Evolutionary conservation across 176 grass and related monocot genomes (phyloP).

Genomic region (Oryza brachyantha): DNA sequence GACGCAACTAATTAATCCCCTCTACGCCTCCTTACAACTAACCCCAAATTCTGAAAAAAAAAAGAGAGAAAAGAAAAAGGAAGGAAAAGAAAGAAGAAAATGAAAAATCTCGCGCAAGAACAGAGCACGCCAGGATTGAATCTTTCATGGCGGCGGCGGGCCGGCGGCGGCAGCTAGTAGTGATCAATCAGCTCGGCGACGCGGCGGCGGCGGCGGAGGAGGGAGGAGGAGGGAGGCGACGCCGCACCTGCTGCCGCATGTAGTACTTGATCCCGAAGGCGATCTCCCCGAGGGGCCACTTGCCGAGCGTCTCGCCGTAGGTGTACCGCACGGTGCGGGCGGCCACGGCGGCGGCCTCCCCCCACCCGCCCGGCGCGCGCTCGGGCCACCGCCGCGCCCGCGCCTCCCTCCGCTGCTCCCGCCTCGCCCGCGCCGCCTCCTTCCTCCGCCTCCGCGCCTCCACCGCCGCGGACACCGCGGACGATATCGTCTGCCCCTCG

Average conservation of each 20-base stretch:
- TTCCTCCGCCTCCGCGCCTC: slow-evolving; percentile 16
- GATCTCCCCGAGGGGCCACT: slow-evolving; percentile 85
- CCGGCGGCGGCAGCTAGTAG: not conserved
- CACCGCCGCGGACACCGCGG: slow-evolving; percentile 6
- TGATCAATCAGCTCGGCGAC: not conserved
- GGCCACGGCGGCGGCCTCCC: slow-evolving; percentile 37
- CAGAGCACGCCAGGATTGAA: not conserved
- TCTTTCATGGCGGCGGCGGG: not conserved
- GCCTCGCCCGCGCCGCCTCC: slow-evolving; percentile 36
- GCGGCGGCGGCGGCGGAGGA: not conserved
- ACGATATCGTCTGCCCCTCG: slow-evolving; percentile 28
- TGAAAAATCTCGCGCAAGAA: slow-evolving; percentile 3
- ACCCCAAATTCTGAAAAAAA: not conserved
- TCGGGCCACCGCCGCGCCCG: slow-evolving; percentile 40
- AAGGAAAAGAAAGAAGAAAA: not conserved
- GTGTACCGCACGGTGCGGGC: slow-evolving; percentile 56
- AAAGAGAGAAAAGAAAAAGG: not conserved
- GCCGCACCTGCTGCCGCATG: slow-evolving; percentile 79
- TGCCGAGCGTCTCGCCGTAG: slow-evolving; percentile 77
- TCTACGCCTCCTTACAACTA: not conserved
- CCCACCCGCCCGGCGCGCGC: slow-evolving; percentile 50
- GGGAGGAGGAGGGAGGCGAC: too few relatives aligned
- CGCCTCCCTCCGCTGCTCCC: not conserved
- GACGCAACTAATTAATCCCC: slow-evolving; percentile 16
- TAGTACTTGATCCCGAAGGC: slow-evolving; percentile 85